Evolutionary conservation across 441 rosid species (phyloP).

Genomic region (Arabidopsis hybrid): DNA sequence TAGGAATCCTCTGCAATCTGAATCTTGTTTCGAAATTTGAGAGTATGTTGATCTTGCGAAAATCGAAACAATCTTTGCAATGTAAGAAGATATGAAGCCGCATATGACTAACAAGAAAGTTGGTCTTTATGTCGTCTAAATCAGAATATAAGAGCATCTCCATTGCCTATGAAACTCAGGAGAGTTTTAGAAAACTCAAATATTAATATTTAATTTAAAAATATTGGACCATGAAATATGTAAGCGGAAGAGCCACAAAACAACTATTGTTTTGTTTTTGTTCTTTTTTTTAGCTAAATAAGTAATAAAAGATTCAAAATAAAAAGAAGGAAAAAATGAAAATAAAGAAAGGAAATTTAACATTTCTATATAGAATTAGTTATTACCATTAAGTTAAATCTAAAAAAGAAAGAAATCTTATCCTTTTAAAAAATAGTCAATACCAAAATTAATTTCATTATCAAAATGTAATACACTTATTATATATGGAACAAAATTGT

Average conservation of each 20-base stretch:
- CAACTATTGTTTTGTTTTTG: no score
- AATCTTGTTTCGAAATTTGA: background rate
- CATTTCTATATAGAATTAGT: no score
- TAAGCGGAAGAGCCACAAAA: background rate
- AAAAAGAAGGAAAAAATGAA: no score
- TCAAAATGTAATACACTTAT: background rate
- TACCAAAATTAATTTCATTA: background rate
- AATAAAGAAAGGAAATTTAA: no score
- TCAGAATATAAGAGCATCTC: background rate
- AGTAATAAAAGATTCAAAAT: background rate
- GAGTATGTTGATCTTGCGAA: background rate
- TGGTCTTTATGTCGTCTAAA: background rate
- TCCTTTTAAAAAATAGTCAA: background rate
- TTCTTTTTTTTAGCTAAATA: no score
- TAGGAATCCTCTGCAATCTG: background rate
- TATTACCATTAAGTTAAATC: background rate
- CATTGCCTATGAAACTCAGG: no score
- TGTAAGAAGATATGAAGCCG: background rate
- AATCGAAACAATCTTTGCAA: background rate
- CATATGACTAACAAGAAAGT: background rate
- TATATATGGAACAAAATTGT: background rate
- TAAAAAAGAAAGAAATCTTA: background rate
- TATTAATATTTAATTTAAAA: no score
- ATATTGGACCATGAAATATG: no score
- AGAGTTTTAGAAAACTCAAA: no score